These are phyloP conservation scores for Apophysomyces elegans DNA, from an alignment of 371 early-diverging fungal genomes.

Conservation along the genomic window DNA sequence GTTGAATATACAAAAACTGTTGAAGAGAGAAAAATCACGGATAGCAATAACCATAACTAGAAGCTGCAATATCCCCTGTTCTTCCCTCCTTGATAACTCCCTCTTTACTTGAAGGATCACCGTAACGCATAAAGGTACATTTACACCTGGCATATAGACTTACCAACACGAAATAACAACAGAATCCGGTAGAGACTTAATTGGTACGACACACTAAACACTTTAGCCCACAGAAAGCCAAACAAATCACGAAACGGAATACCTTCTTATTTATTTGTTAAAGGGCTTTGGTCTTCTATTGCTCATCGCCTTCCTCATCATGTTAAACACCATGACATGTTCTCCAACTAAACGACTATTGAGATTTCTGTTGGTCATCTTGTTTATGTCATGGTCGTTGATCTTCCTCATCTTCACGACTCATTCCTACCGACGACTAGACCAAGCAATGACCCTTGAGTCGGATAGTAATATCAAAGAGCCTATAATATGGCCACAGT, in stretches of 20 bases:
- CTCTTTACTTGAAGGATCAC: no score
- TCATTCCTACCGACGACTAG: conserved; percentile 1
- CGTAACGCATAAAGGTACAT: no score
- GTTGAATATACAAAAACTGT: not conserved
- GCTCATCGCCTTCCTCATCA: conserved; percentile 6
- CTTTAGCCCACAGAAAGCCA: not conserved
- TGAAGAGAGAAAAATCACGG: not conserved
- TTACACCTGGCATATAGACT: not conserved
- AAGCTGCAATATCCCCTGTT: no score
- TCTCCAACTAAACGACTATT: not conserved
- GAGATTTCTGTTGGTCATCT: not conserved
- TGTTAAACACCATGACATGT: not conserved
- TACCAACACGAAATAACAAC: not conserved
- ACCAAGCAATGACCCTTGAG: conserved; percentile 4
- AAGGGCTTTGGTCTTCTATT: not conserved
- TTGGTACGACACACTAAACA: conserved; percentile 3
- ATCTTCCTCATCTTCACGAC: not conserved
- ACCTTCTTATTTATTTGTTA: not conserved
- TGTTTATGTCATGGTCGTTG: not conserved
- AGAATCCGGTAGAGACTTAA: not conserved
- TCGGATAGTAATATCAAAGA: not conserved
- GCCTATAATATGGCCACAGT: conserved; percentile 19
- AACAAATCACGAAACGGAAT: not conserved
- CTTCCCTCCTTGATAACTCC: no score
- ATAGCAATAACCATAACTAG: not conserved